Percentiles rank a stretch among this genome's conserved stretches.
phyloP scores from a whole-genome alignment of 495 filamentous ascomycete genomes.

The Aspergillus indologenus region DNA sequence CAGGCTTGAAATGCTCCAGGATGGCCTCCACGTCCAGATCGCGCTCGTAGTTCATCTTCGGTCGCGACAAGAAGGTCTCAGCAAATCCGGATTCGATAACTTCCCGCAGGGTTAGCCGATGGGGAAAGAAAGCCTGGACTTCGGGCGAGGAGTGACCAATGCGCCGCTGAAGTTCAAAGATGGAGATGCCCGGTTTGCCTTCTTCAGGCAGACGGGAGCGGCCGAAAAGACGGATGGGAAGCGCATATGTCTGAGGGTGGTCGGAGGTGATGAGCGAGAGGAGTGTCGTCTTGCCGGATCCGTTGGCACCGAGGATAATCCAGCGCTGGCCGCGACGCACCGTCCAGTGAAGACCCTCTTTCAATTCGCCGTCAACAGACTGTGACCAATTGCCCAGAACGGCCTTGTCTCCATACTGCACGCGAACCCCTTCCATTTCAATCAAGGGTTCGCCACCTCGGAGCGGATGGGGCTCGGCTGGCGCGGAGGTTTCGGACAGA shows the following conservation, averaged over 20 bases:
- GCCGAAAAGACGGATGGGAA: conserved; percentile 82
- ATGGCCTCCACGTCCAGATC: conserved; percentile 58
- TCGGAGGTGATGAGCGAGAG: conserved; percentile 91
- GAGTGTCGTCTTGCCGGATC: conserved; percentile 79
- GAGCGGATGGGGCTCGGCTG: conserved; percentile 1
- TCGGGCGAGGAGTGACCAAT: conserved; percentile 93
- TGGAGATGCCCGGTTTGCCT: conserved; percentile 71
- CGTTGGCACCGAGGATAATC: conserved; percentile 90
- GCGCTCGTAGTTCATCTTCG: conserved; percentile 54
- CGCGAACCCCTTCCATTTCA: conserved; percentile 77
- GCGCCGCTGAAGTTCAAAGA: conserved; percentile 86
- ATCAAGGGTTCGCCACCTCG: conserved; percentile 62
- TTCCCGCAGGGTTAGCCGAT: conserved; percentile 67
- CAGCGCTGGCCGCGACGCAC: conserved; percentile 80
- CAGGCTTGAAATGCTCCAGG: conserved; percentile 69
- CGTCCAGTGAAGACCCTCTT: conserved; percentile 73
- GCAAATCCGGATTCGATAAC: conserved; percentile 83
- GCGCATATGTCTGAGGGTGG: conserved; percentile 89
- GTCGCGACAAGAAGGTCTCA: conserved; percentile 74
- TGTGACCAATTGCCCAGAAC: conserved; percentile 80
- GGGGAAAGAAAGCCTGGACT: conserved; percentile 89
- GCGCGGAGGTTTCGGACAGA: not conserved
- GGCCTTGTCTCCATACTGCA: conserved; percentile 73
- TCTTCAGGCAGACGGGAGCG: conserved; percentile 71
- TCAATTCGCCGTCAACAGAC: conserved; percentile 39